Evolutionary conservation across 2,329 filamentous ascomycete genomes (phyloP).

Genomic region (Fusarium sp.): DNA sequence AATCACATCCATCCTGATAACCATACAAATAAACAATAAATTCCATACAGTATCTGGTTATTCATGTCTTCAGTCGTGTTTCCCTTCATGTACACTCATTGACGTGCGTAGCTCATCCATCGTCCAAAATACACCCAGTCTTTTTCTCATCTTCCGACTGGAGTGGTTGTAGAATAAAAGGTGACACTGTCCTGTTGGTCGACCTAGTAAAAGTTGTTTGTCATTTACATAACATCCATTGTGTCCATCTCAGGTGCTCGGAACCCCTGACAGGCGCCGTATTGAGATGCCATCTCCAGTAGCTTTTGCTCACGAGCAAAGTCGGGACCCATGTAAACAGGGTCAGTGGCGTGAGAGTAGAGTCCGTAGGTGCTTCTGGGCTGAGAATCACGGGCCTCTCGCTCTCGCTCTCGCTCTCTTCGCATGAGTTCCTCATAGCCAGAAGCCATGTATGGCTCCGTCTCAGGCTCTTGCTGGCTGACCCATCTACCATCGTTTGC

Average conservation of each 20-base stretch:
- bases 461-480: conserved; percentile 56
- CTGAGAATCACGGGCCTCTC: conserved; percentile 49
- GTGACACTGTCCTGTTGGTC: conserved; percentile 34
- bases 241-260: conserved; percentile 60
- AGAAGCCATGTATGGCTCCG: conserved; percentile 86
- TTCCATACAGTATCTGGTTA: conserved; percentile 28
- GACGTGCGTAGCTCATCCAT: conserved; percentile 4
- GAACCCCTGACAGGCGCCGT: conserved; percentile 70
- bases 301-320: conserved; percentile 64
- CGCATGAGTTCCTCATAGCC: conserved; percentile 80
- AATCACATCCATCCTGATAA: conserved; percentile 27
- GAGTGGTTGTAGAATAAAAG: conserved; percentile 14
- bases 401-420: conserved; percentile 71
- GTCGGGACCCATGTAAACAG: conserved; percentile 69
- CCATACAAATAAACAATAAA: conserved; percentile 29
- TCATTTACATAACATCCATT: conserved; percentile 60
- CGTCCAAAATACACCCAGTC: conserved; percentile 8
- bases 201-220: neutral
- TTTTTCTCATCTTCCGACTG: conserved; percentile 18
- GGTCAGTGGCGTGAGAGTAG: conserved; percentile 73
- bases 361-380: conserved; percentile 59
- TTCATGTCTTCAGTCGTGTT: conserved; percentile 9
- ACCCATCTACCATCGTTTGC: conserved; percentile 66
- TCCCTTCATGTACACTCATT: conserved; percentile 9
- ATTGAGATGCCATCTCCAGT: conserved; percentile 75